These are phyloP conservation scores for Suillus lakei DNA, from an alignment of 768 basidiomycete genomes.

Conservation along the genomic window DNA sequence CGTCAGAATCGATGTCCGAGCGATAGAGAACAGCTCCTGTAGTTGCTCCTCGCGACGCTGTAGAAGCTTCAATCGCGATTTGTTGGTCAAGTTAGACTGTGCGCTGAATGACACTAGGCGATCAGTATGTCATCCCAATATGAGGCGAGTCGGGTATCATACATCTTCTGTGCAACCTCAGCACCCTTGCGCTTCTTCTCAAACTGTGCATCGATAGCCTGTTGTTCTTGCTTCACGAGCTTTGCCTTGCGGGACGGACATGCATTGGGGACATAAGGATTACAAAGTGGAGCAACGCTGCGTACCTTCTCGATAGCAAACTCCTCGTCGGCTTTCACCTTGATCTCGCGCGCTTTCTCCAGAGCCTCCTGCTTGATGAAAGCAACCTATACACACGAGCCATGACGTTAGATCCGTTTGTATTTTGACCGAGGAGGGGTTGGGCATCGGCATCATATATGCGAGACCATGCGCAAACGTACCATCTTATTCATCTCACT, in stretches of 20 bases:
- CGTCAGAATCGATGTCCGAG: slow-evolving; percentile 64
- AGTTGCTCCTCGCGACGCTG: slow-evolving; percentile 92
- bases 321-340: slow-evolving; percentile 97
- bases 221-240: slow-evolving; percentile 95
- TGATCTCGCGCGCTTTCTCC: slow-evolving; percentile 97
- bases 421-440: slow-evolving; percentile 12
- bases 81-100: slow-evolving; percentile 96
- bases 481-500: slow-evolving; percentile 99
- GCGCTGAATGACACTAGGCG: slow-evolving; percentile 53
- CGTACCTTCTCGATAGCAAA: slow-evolving; percentile 96
- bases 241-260: slow-evolving; percentile 66
- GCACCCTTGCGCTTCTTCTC: slow-evolving; percentile 97
- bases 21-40: slow-evolving; percentile 82
- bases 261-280: not conserved
- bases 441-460: slow-evolving; percentile 9
- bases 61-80: slow-evolving; percentile 88
- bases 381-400: slow-evolving; percentile 64
- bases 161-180: slow-evolving; percentile 98
- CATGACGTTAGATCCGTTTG: slow-evolving; percentile 8
- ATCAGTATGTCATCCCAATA: not conserved
- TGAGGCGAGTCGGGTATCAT: slow-evolving; percentile 25
- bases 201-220: slow-evolving; percentile 90
- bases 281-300: not conserved
- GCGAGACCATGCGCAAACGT: slow-evolving; percentile 22
- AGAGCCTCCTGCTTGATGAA: slow-evolving; percentile 99